A percentile compares a stretch with the other conserved stretches of the same genome.
These are phyloP conservation scores for Trichoderma endophyticum DNA, from an alignment of 2,329 filamentous ascomycete species.

Conservation along the genomic window DNA sequence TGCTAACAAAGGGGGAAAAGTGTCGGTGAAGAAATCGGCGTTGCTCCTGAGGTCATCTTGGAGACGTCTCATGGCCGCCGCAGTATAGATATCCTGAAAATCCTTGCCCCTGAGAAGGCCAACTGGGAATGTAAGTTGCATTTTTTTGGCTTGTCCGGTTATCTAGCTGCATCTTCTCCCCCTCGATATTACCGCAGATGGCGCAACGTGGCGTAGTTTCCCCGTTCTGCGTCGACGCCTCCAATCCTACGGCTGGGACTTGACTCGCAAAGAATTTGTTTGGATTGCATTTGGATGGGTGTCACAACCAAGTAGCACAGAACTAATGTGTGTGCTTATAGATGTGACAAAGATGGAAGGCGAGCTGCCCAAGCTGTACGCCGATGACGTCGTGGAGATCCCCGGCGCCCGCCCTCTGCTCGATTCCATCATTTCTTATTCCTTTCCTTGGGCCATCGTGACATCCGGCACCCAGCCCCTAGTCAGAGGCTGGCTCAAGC, in stretches of 20 bases:
- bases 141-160: not conserved
- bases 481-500: conserved; percentile 68
- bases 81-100: conserved; percentile 78
- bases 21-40: conserved; percentile 78
- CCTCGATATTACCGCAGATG: not conserved
- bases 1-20: conserved; percentile 38
- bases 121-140: conserved; percentile 81
- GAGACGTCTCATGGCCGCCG: conserved; percentile 87
- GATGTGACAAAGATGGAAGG: conserved; percentile 79
- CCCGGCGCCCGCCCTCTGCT: conserved; percentile 75
- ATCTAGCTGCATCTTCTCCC: not conserved
- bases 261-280: not conserved
- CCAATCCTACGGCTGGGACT: not conserved
- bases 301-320: not conserved
- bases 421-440: conserved; percentile 57
- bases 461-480: conserved; percentile 68
- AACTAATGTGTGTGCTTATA: conserved; percentile 34
- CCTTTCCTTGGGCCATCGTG: conserved; percentile 81
- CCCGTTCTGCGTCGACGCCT: not conserved
- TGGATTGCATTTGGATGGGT: not conserved
- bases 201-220: not conserved
- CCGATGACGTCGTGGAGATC: conserved; percentile 76
- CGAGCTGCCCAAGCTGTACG: conserved; percentile 71
- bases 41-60: conserved; percentile 80
- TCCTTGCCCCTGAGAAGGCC: conserved; percentile 79